Base-by-base conservation (phyloP, 352 stramenopile genomes). In the Pythium myriotylum region DNA sequence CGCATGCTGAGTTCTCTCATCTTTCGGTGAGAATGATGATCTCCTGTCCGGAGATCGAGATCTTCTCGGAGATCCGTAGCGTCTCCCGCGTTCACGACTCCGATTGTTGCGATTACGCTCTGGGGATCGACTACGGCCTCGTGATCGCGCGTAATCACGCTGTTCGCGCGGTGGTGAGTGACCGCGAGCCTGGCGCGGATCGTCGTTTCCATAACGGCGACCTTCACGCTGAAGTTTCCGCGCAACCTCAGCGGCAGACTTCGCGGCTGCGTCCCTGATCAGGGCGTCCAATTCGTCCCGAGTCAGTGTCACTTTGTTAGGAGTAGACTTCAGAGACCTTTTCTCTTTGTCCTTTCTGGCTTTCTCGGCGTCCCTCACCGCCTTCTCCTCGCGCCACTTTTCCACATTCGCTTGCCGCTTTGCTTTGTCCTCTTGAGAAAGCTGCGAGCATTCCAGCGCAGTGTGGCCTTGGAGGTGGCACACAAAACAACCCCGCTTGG, bases 271-370 rank as follows among this genome's bases (percentile, higher is more conserved):
- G 1, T 56, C 50, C 4, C 50, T 10, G 16, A 56, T 47, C 12
- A 56, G 35, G 35, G 50, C 35, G 20, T 56, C 33, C 32, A 56
- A 19, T 56, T 56, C 32, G 9, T 20, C 35, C 50, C 33, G 50
- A 6, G n/a, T 17, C 1, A 47, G 19, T 5, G 50, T 47, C 7
- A 56, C 35, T 22, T 56, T 29, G 20, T 4, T 47, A 2, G 50
- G 50, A 2, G 8, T 56, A 20, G 27, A 37, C 20, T 56, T 56
- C 22, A 22, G 32, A 35, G 29, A n/a, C 29, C 29, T 35, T 35
- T 10, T 35, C 29, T 35, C 29, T 35, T 35, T 35, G 29, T 35
- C 29, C 29, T 35, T 35, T 10, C 10, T 35, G 29, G 5, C 29
- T 9, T 55, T 42, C 5, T 9, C 17, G 3, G 26, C 2, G 26